phyloP scores from a whole-genome alignment of 306 rosid species.

The Trichosanthes truncata region DNA sequence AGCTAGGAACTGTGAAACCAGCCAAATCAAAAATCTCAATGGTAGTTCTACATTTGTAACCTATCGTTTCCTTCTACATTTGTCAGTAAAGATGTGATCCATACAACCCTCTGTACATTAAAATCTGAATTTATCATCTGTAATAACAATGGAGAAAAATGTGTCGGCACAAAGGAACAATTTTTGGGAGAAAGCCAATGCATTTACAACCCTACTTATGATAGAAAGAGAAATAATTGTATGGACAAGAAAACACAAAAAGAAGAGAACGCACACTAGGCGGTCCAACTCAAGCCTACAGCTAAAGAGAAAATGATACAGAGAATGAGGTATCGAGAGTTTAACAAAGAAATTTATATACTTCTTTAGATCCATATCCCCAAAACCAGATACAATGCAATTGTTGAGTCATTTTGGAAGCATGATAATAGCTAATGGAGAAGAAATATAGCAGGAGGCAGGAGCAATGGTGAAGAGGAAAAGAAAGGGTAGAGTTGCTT shows the following conservation, averaged over 20 bases:
- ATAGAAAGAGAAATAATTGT: not conserved
- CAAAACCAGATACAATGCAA: not conserved
- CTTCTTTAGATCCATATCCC: not conserved
- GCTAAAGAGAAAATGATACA: not conserved
- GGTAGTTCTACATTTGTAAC: not conserved
- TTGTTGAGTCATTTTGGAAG: not conserved
- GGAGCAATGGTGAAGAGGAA: not conserved
- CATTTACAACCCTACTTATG: not conserved
- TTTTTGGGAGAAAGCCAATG: not conserved
- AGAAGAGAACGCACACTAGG: not conserved
- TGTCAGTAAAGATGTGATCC: not conserved
- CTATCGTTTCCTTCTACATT: not conserved
- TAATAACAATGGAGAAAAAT: not conserved
- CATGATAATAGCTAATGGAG: not conserved
- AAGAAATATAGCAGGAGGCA: not conserved
- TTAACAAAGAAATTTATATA: not conserved
- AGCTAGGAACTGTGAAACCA: not conserved
- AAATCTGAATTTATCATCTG: not conserved
- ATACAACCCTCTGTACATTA: not conserved
- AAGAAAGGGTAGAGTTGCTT: not conserved
- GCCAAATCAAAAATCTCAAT: not conserved
- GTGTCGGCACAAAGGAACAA: not conserved
- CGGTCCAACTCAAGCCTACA: not conserved
- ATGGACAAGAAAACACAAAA: not conserved
- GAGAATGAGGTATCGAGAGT: not conserved